phyloP scores from a whole-genome alignment of 2,329 filamentous ascomycete genomes.

The Nothophoma quercina region DNA sequence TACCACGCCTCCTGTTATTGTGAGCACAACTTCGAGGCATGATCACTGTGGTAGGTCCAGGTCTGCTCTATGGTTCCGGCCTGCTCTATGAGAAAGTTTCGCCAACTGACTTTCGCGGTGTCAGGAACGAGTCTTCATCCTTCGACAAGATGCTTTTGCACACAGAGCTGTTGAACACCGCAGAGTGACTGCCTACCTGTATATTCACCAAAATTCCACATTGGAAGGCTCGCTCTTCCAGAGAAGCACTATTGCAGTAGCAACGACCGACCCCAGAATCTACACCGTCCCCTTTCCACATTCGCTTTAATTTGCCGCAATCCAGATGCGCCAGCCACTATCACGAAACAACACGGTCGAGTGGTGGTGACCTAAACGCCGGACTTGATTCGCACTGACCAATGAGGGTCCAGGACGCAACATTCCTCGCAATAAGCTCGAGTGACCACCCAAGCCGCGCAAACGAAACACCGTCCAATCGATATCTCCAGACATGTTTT shows the following conservation, averaged over 20 bases:
- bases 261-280: background rate
- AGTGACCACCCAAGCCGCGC: constrained; percentile 20
- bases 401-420: constrained; percentile 20
- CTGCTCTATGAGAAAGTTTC: too few relatives aligned
- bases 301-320: background rate
- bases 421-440: constrained; percentile 21
- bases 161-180: too few relatives aligned
- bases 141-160: too few relatives aligned
- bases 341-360: background rate
- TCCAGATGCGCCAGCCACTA: background rate
- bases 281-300: background rate
- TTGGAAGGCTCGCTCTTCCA: too few relatives aligned
- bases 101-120: too few relatives aligned
- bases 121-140: too few relatives aligned
- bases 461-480: constrained; percentile 24
- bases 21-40: too few relatives aligned
- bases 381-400: constrained; percentile 4
- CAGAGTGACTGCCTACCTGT: too few relatives aligned
- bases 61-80: too few relatives aligned
- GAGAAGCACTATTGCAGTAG: background rate
- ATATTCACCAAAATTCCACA: background rate
- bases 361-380: constrained; percentile 2
- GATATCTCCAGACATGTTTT: background rate
- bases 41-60: too few relatives aligned
- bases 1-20: too few relatives aligned